A percentile compares a stretch with the other conserved stretches of the same genome.
Evolutionary conservation across 306 rosid species (phyloP).

Genomic region (Mimosa pudica): DNA sequence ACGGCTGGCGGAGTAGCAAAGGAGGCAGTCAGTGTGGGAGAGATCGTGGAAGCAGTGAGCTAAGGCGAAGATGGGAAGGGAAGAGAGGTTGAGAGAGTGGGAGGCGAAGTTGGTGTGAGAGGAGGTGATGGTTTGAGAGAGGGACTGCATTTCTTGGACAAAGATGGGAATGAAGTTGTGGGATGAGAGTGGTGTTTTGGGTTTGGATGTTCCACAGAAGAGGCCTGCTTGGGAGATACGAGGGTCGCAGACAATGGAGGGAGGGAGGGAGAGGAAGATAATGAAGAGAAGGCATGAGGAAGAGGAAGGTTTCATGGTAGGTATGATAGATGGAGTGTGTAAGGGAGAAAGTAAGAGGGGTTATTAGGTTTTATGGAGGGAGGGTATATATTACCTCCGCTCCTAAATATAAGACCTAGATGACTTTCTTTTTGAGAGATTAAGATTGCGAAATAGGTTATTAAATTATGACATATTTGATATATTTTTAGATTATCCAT

Average conservation of each 20-base stretch:
- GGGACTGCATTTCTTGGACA: constrained; percentile 63
- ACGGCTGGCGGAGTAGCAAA: constrained; percentile 77
- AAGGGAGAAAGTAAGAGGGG: too few species aligned
- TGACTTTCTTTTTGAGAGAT: too few species aligned
- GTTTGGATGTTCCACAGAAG: constrained; percentile 46
- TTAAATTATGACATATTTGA: too few species aligned
- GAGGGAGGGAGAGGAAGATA: constrained; percentile 21
- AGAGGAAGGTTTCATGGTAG: constrained; percentile 11
- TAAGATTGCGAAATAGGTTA: too few species aligned
- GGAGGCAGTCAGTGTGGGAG: constrained; percentile 76
- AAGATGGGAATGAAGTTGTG: constrained; percentile 58
- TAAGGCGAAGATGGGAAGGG: constrained; percentile 57
- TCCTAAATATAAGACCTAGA: too few species aligned
- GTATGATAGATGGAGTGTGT: too few species aligned
- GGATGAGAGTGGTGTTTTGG: constrained; percentile 20
- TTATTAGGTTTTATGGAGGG: background rate
- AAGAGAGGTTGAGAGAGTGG: constrained; percentile 45
- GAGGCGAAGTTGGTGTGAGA: constrained; percentile 43
- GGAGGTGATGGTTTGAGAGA: constrained; percentile 46
- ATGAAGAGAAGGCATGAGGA: constrained; percentile 32
- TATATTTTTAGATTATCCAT: too few species aligned
- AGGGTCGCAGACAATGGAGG: constrained; percentile 53
- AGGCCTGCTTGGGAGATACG: constrained; percentile 55
- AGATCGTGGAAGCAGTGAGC: constrained; percentile 79
- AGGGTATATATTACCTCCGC: too few species aligned